Conservation (phyloP, 169 alveolate species). For the Besnoitia besnoiti region DNA sequence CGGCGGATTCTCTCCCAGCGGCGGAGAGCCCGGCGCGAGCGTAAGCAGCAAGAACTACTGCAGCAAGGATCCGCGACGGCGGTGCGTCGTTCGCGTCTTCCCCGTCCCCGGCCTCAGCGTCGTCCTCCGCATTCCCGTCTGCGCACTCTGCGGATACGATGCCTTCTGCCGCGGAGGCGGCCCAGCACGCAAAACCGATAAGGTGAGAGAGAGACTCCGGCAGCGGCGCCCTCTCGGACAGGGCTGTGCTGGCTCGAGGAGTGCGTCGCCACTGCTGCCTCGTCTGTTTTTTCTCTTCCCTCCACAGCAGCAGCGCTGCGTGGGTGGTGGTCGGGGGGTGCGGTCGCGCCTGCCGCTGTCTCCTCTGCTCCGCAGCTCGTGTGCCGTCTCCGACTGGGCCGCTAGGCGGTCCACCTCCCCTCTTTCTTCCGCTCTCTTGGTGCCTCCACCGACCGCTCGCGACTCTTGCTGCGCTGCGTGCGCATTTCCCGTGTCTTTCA, state of each 20-base stretch:
- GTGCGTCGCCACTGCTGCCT: neutral
- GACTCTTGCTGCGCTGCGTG: slow-evolving; percentile 27
- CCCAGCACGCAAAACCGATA: slow-evolving; percentile 42
- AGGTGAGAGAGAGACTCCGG: neutral
- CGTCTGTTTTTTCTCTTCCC: neutral
- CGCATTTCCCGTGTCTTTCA: neutral
- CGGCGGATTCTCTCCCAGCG: neutral
- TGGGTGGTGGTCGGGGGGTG: no score
- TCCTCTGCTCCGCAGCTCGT: neutral
- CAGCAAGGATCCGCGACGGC: slow-evolving; percentile 47
- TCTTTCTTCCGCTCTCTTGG: neutral
- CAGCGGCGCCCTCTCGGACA: neutral
- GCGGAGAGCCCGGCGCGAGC: slow-evolving; percentile 15
- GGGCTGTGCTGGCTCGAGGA: no score
- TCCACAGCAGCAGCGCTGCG: no score
- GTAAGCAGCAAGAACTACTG: slow-evolving; percentile 42
- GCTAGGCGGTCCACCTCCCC: no score
- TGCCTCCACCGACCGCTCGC: no score
- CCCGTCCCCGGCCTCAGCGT: slow-evolving; percentile 38
- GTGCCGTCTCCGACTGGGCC: neutral
- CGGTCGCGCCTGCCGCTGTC: no score
- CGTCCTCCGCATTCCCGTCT: slow-evolving; percentile 47
- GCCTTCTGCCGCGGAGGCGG: slow-evolving; percentile 59
- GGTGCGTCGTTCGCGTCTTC: slow-evolving; percentile 40
- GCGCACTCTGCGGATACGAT: slow-evolving; percentile 60